These are phyloP conservation scores for Furcasterigmium sp. DNA, from an alignment of 2,329 filamentous ascomycete genomes.

Conservation along the genomic window DNA sequence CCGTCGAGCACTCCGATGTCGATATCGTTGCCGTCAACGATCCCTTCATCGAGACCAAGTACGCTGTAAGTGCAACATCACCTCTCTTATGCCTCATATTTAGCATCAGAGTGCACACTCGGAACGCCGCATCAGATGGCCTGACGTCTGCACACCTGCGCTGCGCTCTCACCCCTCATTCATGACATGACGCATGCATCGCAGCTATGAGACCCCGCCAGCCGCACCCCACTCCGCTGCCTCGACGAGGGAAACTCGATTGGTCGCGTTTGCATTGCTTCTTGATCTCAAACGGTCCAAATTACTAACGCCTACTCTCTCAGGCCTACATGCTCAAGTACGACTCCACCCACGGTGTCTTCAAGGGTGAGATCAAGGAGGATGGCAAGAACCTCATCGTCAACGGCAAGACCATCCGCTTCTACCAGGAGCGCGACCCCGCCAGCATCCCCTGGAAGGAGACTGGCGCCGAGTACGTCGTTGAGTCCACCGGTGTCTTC, in stretches of 20 bases:
- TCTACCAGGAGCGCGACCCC: slow-evolving; percentile 92
- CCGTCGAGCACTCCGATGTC: slow-evolving; percentile 82
- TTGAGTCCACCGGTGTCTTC: slow-evolving; percentile 99
- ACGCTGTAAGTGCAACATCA: slow-evolving; percentile 69
- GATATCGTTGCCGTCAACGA: slow-evolving; percentile 97
- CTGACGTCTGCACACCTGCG: not conserved
- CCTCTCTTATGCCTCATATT: not conserved
- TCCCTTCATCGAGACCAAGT: slow-evolving; percentile 96
- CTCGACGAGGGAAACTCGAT: not conserved
- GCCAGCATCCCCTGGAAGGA: slow-evolving; percentile 84
- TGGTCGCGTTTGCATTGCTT: too few relatives aligned
- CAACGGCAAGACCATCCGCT: slow-evolving; percentile 92
- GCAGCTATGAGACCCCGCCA: not conserved
- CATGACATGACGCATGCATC: not conserved
- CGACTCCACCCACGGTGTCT: slow-evolving; percentile 92
- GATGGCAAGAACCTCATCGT: slow-evolving; percentile 69
- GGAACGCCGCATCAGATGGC: too few relatives aligned
- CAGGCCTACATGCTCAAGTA: slow-evolving; percentile 99
- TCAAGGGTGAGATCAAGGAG: slow-evolving; percentile 85
- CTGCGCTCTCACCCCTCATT: not conserved
- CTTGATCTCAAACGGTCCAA: not conserved
- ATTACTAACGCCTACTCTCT: slow-evolving; percentile 8
- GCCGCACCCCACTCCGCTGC: not conserved
- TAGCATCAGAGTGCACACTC: slow-evolving; percentile 3
- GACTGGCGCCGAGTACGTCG: slow-evolving; percentile 85